A percentile compares a stretch with the other conserved stretches of the same genome.
Evolutionary conservation across 495 filamentous ascomycete species (phyloP).

Genomic region (Trypethelium eluteriae): DNA sequence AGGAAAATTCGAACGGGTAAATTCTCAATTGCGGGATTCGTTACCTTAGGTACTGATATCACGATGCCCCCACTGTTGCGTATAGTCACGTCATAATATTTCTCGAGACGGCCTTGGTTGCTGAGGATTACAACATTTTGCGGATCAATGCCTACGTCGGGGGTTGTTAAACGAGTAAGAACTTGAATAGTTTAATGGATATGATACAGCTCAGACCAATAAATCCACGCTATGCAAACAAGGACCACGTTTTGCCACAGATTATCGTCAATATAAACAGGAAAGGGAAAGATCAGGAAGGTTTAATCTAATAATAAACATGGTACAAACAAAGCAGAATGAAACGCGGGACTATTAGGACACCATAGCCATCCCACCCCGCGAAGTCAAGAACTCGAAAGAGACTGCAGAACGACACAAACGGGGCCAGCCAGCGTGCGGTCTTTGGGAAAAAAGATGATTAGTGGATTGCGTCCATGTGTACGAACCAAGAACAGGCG

Average conservation of each 20-base stretch:
- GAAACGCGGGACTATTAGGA: constrained; percentile 1
- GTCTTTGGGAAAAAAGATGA: neutral
- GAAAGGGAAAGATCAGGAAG: neutral
- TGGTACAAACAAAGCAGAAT: neutral
- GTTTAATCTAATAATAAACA: constrained; percentile 2
- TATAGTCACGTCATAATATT: neutral
- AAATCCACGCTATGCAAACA: constrained; percentile 12
- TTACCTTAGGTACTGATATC: too few relatives aligned
- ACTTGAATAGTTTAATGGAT: neutral
- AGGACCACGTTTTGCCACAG: constrained; percentile 1
- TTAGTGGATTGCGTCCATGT: neutral
- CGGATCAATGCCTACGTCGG: neutral
- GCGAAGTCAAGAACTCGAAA: neutral
- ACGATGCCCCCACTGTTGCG: too few relatives aligned
- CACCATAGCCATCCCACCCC: neutral
- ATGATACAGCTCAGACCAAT: constrained; percentile 1
- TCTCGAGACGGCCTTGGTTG: neutral
- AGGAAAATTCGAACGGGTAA: too few relatives aligned
- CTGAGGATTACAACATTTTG: neutral
- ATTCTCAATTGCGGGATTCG: too few relatives aligned
- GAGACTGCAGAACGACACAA: constrained; percentile 1
- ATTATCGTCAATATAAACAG: neutral
- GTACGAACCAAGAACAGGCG: neutral
- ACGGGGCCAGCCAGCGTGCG: constrained; percentile 6
- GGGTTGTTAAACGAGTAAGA: neutral